Evolutionary conservation across 176 grass and related monocot genomes (phyloP).

Genomic region (Sorghum bicolor): Sorghum_bicolor_NCBIv3 NC_012870.2:62818001-62818500

Average conservation of each 20-base stretch:
- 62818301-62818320: slow-evolving; percentile 71
- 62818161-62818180: slow-evolving; percentile 64
- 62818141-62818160: slow-evolving; percentile 83
- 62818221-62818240: slow-evolving; percentile 68
- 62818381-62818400: slow-evolving; percentile 63
- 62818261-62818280: slow-evolving; percentile 69
- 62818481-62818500: slow-evolving; percentile 81
- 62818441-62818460: slow-evolving; percentile 87
- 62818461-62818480: slow-evolving; percentile 97
- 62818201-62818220: slow-evolving; percentile 78
- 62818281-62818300: slow-evolving; percentile 88
- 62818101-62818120: slow-evolving; percentile 78
- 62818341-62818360: slow-evolving; percentile 80
- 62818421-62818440: slow-evolving; percentile 81
- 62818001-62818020: slow-evolving; percentile 78
- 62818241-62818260: slow-evolving; percentile 74
- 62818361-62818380: slow-evolving; percentile 53
- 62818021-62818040: slow-evolving; percentile 81
- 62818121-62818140: slow-evolving; percentile 81
- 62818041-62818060: slow-evolving; percentile 69
- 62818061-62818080: slow-evolving; percentile 86
- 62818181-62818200: slow-evolving; percentile 69
- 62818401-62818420: slow-evolving; percentile 84
- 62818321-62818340: slow-evolving; percentile 80
- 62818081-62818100: slow-evolving; percentile 60